These are phyloP conservation scores for Cercospora brassicicola DNA, from an alignment of 2,329 filamentous ascomycete genomes.

Conservation along the genomic window DNA sequence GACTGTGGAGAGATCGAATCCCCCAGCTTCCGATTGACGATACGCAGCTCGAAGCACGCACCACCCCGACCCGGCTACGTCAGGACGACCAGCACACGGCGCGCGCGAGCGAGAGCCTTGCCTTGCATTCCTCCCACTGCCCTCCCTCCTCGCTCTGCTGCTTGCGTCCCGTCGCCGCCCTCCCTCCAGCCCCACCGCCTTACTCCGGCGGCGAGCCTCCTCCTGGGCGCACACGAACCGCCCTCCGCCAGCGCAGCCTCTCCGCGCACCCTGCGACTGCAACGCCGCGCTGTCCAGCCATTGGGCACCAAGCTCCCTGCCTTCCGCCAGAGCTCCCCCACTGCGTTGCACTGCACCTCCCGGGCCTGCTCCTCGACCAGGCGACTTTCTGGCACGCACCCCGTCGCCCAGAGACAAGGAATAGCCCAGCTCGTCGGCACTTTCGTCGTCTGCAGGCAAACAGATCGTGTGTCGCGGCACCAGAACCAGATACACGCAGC, in stretches of 20 bases:
- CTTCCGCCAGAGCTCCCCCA: constrained; percentile 5
- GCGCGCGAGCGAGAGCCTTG: not conserved
- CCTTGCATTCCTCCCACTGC: constrained; percentile 4
- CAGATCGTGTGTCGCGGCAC: not conserved
- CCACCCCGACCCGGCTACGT: not conserved
- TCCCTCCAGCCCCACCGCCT: not conserved
- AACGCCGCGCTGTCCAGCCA: constrained; percentile 4
- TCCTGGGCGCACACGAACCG: not conserved
- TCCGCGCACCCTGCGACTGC: constrained; percentile 4
- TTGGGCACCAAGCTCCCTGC: constrained; percentile 12
- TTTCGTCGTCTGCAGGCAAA: not conserved
- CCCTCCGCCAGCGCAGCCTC: constrained; percentile 1
- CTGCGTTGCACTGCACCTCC: constrained; percentile 7
- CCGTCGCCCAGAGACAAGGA: not conserved
- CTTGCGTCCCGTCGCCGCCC: not conserved
- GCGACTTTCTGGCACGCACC: not conserved
- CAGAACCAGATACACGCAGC: not conserved
- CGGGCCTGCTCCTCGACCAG: not conserved
- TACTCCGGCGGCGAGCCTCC: not conserved
- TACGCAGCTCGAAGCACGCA: not conserved
- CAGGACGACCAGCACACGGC: not conserved
- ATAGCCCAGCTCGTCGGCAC: not conserved
- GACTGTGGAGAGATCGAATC: constrained; percentile 6
- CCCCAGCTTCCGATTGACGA: constrained; percentile 7
- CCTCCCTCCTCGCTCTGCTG: not conserved